phyloP scores from a whole-genome alignment of 2,329 filamentous ascomycete species.

The Fusarium acutatum region DNA sequence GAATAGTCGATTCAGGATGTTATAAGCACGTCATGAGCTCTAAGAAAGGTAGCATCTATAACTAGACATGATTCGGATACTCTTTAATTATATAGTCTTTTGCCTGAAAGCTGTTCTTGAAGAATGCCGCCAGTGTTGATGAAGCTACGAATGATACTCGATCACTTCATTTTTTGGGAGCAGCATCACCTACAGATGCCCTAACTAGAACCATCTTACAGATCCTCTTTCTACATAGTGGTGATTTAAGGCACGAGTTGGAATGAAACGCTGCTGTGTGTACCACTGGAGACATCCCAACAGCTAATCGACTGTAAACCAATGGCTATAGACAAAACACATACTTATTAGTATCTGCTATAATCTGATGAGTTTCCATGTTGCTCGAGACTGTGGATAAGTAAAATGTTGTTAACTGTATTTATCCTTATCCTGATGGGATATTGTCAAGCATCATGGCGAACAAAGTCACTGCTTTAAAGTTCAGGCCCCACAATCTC shows the following conservation, averaged over 20 bases:
- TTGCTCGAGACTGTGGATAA: rapidly evolving
- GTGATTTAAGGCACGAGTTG: rapidly evolving
- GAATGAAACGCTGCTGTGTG: neutral
- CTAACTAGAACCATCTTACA: neutral
- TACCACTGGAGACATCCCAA: neutral
- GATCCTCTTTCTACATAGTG: rapidly evolving
- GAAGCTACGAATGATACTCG: neutral
- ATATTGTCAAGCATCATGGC: neutral
- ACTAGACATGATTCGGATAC: rapidly evolving
- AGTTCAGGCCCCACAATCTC: rapidly evolving
- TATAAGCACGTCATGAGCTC: neutral
- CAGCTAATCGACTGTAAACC: neutral
- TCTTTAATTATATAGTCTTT: rapidly evolving
- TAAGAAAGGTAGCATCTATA: rapidly evolving
- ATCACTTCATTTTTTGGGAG: neutral
- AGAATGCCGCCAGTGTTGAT: neutral
- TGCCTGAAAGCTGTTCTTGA: neutral
- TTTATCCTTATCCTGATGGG: no score
- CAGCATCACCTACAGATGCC: neutral
- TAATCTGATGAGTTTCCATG: rapidly evolving
- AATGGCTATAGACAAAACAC: neutral
- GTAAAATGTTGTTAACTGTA: neutral
- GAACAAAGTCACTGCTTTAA: no score
- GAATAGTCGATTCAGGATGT: neutral
- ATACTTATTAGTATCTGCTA: neutral